Evolutionary conservation across 345 rosid genomes (phyloP), one percentile per base, ranked within the genome.

Genomic region (Raphanus sativus): DNA sequence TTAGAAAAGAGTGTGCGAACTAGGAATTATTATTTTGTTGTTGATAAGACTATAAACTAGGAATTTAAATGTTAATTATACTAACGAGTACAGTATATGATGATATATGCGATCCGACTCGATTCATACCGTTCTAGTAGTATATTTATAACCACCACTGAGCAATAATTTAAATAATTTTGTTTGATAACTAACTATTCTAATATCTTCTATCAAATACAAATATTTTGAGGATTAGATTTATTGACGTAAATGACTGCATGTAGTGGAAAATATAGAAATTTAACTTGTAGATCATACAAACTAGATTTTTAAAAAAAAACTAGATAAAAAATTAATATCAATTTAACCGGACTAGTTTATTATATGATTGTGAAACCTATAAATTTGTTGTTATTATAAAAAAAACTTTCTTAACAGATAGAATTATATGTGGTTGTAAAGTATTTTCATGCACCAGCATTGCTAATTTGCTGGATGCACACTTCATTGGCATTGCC

Each of bases 391-490:
- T 10, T 26, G 5, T 15, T 54, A 38, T 38, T 34, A 3, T n/a
- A 8, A n/a, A 21, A n/a, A 10, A 52, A 52, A 64, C 16, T 24
- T 54, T 38, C 13, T 56, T 42, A 24, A 16, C 4, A 40, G 52
- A 52, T 52, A 73, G 54, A 67, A 67, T 56, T 58, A 5, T 62
- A 76, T 76, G 65, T 34, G 74, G 61, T 32, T 33, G 63, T 26
- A 69, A 76, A 76, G 74, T 62, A 6, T 62, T 52, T 69, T 34
- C 32, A 21, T 21, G 21, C 21, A 42, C 60, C 32, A 10, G 68
- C 48, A 54, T 60, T 75, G 74, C 74, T 61, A 62, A 62, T 69
- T 62, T 62, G 75, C 80, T 69, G 80, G 80, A 69, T 62, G 74
- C 80, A 55, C 75, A 54, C n/a, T 76, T 61, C 55, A 32, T 34